Evolutionary conservation across 371 early-diverging fungal genomes (phyloP).

Genomic region (Globomyces sp.): DNA sequence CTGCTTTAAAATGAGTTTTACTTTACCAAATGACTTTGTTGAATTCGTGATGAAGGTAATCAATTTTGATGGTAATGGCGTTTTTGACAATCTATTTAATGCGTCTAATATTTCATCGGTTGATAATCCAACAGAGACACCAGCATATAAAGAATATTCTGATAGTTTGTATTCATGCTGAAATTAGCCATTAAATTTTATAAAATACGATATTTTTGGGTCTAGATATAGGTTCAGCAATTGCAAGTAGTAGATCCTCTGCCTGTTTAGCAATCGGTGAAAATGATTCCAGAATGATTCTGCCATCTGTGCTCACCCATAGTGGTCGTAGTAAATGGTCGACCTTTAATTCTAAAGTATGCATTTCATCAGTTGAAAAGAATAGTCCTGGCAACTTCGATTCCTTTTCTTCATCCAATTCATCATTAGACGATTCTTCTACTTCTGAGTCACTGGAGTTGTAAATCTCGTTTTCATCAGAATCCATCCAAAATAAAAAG

Average conservation of each 20-base stretch:
- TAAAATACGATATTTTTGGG: background rate
- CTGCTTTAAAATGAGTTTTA: constrained; percentile 95
- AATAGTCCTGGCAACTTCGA: too few relatives aligned
- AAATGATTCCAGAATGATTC: constrained; percentile 96
- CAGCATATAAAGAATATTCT: constrained; percentile 98
- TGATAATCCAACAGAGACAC: constrained; percentile 98
- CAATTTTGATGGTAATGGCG: constrained; percentile 84
- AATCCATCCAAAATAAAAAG: too few relatives aligned
- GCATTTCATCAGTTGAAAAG: too few relatives aligned
- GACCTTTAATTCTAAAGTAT: constrained; percentile 59
- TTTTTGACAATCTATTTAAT: constrained; percentile 61
- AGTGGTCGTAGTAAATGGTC: constrained; percentile 85
- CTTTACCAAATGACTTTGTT: constrained; percentile 97
- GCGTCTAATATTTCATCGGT: constrained; percentile 96
- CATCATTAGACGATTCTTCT: too few relatives aligned
- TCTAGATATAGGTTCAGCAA: constrained; percentile 91
- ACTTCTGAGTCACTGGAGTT: too few relatives aligned
- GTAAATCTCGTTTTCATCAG: too few relatives aligned
- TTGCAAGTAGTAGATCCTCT: constrained; percentile 97
- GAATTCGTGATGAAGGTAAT: constrained; percentile 85
- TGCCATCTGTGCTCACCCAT: constrained; percentile 87
- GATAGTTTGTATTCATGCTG: constrained; percentile 97
- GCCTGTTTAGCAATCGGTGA: constrained; percentile 94
- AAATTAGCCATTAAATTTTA: constrained; percentile 66
- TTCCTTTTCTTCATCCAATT: too few relatives aligned